Evolutionary conservation across 2,329 filamentous ascomycete species (phyloP).

Genomic region (Cladosporium sp.): DNA sequence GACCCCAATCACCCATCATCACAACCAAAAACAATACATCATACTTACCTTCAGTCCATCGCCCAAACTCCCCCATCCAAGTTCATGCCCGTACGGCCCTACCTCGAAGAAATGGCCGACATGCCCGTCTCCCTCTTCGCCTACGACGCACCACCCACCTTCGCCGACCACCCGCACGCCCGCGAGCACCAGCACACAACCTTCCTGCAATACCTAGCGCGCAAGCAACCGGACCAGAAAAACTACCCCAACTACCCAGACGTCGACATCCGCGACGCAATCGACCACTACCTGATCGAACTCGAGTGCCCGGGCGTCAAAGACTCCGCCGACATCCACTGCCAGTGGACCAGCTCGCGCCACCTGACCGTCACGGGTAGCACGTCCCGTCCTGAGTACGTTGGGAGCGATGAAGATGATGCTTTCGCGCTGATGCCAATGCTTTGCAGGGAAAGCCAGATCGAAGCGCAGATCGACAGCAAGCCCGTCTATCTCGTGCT

Average conservation of each 20-base stretch:
- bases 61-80: neutral
- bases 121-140: conserved; percentile 12
- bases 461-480: neutral
- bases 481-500: conserved; percentile 11
- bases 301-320: conserved; percentile 19
- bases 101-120: conserved; percentile 12
- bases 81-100: neutral
- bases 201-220: conserved; percentile 13
- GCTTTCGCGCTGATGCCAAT: conserved; percentile 6
- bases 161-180: conserved; percentile 16
- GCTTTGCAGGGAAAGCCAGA: conserved; percentile 5
- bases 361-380: conserved; percentile 13
- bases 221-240: conserved; percentile 14
- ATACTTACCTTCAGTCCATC: neutral
- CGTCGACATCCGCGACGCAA: conserved; percentile 17
- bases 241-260: conserved; percentile 17
- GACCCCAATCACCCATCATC: too few species aligned
- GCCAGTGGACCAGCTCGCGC: conserved; percentile 14
- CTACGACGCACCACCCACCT: conserved; percentile 6
- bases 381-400: conserved; percentile 4
- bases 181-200: conserved; percentile 17
- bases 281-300: conserved; percentile 14
- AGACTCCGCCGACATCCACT: conserved; percentile 9
- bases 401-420: neutral
- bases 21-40: neutral